Base-by-base conservation (phyloP, 1,284 basidiomycete genomes). In the Cryptococcus sp. region DNA sequence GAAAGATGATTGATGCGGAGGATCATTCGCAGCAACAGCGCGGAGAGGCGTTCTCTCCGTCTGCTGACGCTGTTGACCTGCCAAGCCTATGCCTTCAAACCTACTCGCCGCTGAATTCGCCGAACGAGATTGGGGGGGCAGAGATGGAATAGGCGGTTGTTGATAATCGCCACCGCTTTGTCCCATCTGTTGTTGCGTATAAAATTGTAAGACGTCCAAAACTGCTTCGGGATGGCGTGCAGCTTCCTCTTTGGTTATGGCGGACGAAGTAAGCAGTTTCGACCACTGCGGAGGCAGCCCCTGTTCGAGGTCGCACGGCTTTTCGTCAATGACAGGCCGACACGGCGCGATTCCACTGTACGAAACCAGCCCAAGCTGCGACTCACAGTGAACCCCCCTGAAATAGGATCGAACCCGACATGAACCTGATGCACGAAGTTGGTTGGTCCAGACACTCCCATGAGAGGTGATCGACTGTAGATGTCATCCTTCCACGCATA, bases 371-470 rank as follows among this genome's bases (percentile, higher is more conserved):
- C 43, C 1, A 38, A 23, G 22, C 16, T 1, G 10, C 16, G 25
- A 72, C 86, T 67, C 71, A 90, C 90, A 6, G 93, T 97, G 77
- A 97, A 97, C 7, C 88, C 92, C 16, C 95, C 94, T 41, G 89
- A 90, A 48, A 92, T 83, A 0, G 93, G 91, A 78, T 99, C 95
- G 70, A 96, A 98, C 6, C 94, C 94, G 61, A 99, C 95, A 77
- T 99, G 95, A 3, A 98, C 93, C 76, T 96, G 92, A 81, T 98
- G 95, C 0, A 96, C 92, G 74, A 98, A 98, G 79, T 99, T 94
- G 17, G 93, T 97, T 0, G 95, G 95, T 65, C 89, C 89, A 71
- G 89, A 89, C 22, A 95, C 91, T 41, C 93, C 93, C 87, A 93
- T 91, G 49, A 95, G 82, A 0, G 94, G 93, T 66, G 90, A 92